Conservation (phyloP, 345 rosid genomes). For the Eucalyptus leucophloia region DNA sequence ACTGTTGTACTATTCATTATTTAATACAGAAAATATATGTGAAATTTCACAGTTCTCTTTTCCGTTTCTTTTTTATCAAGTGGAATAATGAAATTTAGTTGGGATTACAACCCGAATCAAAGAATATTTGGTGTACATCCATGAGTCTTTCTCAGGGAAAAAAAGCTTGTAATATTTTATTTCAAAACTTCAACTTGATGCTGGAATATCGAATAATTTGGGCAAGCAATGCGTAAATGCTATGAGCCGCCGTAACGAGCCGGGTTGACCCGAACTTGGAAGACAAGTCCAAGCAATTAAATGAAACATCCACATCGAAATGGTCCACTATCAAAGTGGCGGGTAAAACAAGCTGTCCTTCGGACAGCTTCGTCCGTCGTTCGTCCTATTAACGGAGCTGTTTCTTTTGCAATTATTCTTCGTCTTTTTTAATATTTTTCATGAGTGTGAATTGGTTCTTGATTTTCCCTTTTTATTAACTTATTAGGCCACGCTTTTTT, state of each 20-base stretch:
- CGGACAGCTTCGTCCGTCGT: not conserved
- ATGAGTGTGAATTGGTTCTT: not conserved
- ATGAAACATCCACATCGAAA: not conserved
- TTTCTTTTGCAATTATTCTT: not conserved
- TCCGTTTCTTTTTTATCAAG: too few species aligned
- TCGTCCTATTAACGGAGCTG: not conserved
- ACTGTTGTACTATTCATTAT: not conserved
- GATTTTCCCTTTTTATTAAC: not conserved
- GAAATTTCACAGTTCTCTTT: not conserved
- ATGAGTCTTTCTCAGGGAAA: not conserved
- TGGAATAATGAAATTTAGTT: not conserved
- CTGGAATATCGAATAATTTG: not conserved
- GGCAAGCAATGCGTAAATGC: not conserved
- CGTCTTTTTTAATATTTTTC: not conserved
- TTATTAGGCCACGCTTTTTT: not conserved
- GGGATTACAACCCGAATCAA: not conserved
- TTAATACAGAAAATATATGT: too few species aligned
- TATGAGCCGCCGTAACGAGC: not conserved
- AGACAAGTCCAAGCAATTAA: not conserved
- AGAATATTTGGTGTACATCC: not conserved
- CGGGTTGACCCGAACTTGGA: not conserved
- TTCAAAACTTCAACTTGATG: not conserved
- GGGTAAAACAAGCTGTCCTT: not conserved
- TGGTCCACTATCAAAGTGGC: not conserved
- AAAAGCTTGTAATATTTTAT: not conserved